phyloP scores from a whole-genome alignment of 257 asterid genomes.

The Capsicum baccatum region DNA sequence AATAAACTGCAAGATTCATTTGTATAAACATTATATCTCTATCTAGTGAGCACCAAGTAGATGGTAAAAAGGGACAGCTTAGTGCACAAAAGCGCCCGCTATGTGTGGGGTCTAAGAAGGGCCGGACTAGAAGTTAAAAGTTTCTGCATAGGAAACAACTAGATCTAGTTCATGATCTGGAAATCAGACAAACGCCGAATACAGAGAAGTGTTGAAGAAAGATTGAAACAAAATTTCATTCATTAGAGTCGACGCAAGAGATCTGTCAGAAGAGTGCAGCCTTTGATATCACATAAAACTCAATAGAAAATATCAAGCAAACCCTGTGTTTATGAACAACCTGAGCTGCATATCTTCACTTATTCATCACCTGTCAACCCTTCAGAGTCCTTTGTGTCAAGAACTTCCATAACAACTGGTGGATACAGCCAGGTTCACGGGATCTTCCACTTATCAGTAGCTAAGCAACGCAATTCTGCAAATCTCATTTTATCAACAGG shows the following conservation, averaged over 20 bases:
- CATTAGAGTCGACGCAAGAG: background rate
- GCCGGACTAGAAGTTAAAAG: background rate
- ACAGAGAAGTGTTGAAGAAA: background rate
- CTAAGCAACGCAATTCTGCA: background rate
- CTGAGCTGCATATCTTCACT: background rate
- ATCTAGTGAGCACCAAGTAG: too few relatives aligned
- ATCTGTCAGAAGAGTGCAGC: background rate
- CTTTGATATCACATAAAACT: background rate
- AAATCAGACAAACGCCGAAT: background rate
- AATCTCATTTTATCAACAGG: background rate
- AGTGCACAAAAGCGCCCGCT: too few relatives aligned
- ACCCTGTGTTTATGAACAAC: background rate
- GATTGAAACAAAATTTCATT: background rate
- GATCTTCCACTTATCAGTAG: background rate
- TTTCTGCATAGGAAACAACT: constrained; percentile 11
- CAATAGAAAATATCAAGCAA: background rate
- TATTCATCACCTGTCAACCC: background rate
- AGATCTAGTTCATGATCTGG: background rate
- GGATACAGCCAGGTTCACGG: constrained; percentile 5
- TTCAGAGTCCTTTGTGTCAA: constrained; percentile 4
- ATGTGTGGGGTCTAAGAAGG: too few relatives aligned
- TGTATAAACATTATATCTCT: too few relatives aligned
- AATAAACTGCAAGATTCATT: background rate
- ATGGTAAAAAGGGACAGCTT: too few relatives aligned
- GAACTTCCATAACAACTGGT: background rate